Evolutionary conservation across 2,329 filamentous ascomycete species (phyloP), one percentile per base, ranked within the genome.

Genomic region (Akanthomyces muscarius): DNA sequence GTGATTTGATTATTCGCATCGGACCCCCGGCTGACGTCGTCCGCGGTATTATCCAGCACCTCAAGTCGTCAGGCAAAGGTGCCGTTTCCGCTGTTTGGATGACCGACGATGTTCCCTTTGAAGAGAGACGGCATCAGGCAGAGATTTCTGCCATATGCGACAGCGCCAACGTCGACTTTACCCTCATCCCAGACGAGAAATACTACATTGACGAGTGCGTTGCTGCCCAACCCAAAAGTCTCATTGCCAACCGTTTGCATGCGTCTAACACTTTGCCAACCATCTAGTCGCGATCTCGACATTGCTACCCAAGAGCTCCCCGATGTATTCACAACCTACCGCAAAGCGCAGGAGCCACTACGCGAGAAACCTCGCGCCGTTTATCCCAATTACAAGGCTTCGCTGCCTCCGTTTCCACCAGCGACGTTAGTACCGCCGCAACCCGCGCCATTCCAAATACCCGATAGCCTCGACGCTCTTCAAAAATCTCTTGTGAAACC

Each of bases 151-250:
- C 76, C 0, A 70, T 85, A 0, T 87, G 89, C 62, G 74, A 81
- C 25, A 72, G 80, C 14, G 74, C 80, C 3, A 79, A 78, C 0
- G 77, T 86, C 4, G 80, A 85, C 1, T 90, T 91, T 71, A 83
- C 84, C 71, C 64, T 86, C 1, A 92, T 87, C 85, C 73, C 75
- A 0, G 90, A 94, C 68, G 90, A 92, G 73, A 94, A 93, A 71
- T 93, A 90, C 68, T 87, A 87, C 64, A 80, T 93, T 57, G 88
- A 93, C 69, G 89, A 93, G 90, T 93, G 77, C 75, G 89, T 83
- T 28, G 16, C 8, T 41, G 6, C 16, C n/a, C 16, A 25, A 4
- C 23, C 4, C 16, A 0, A 5, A 54, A 33, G 11, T 16, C 30
- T 8, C 16, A 21, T 47, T 5, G 11, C n/a, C n/a, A 56, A 30